Conservation (phyloP, 768 basidiomycete genomes). For the Termitomyces sp. region DNA sequence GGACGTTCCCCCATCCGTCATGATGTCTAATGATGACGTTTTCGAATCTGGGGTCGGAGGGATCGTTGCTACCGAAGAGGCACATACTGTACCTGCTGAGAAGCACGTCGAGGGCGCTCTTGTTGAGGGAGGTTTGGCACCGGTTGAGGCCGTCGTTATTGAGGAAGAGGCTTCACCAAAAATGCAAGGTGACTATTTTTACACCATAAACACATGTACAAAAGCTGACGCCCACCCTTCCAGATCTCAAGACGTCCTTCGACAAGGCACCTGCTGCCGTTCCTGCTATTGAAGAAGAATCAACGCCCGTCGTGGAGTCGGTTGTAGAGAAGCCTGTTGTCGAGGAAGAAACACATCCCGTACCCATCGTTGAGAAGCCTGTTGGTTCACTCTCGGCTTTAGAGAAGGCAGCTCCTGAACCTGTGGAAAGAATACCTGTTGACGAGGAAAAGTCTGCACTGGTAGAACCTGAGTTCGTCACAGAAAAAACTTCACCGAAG, state of each 20-base stretch:
- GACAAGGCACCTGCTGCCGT: not conserved
- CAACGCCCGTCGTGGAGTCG: not conserved
- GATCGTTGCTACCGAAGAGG: not conserved
- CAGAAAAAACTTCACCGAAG: not conserved
- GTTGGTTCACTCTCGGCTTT: not conserved
- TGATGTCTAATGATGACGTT: not conserved
- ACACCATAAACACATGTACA: not conserved
- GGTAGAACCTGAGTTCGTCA: not conserved
- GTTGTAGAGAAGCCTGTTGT: not conserved
- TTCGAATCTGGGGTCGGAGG: not conserved
- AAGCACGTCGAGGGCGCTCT: not conserved
- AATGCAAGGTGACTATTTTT: not conserved
- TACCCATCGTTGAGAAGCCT: not conserved
- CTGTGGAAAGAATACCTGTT: not conserved
- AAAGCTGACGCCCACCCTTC: not conserved
- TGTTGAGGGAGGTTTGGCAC: not conserved
- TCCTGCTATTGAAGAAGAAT: not conserved
- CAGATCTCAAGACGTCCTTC: not conserved
- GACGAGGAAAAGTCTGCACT: not conserved
- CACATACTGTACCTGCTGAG: not conserved
- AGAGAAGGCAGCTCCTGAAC: not conserved
- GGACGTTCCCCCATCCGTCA: too few species aligned
- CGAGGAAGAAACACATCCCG: not conserved
- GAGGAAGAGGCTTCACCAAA: not conserved
- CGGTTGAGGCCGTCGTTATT: not conserved